Percentiles rank a stretch among this genome's conserved stretches.
Evolutionary conservation across 352 stramenopile species (phyloP).

Genomic region (Globisporangium uncinulatum): DNA sequence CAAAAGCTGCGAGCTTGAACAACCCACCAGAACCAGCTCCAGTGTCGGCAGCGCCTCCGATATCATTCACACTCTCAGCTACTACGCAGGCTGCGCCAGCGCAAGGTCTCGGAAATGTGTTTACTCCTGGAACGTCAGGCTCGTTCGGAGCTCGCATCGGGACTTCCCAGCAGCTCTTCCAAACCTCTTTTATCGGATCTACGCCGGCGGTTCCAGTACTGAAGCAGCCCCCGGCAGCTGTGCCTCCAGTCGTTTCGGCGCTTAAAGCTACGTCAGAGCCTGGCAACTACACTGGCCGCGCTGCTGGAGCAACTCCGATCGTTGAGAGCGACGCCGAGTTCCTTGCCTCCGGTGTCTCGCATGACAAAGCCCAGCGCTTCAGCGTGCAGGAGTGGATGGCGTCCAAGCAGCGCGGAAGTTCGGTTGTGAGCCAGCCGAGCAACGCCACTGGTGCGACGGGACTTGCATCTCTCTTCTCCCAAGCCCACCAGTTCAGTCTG

Average conservation of each 20-base stretch:
- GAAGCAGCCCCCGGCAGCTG: background rate
- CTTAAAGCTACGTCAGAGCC: background rate
- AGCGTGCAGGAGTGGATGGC: conserved; percentile 78
- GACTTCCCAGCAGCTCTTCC: conserved; percentile 1
- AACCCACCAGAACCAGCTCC: conserved; percentile 5
- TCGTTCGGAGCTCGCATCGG: background rate
- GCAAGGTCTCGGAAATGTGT: background rate
- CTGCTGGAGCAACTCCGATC: conserved; percentile 8
- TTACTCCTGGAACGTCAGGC: background rate
- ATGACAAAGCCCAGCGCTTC: conserved; percentile 54
- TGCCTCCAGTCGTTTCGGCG: background rate
- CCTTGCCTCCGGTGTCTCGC: conserved; percentile 51
- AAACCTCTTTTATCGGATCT: background rate
- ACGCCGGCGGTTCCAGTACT: background rate
- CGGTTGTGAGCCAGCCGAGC: conserved; percentile 21
- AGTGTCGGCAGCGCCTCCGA: background rate
- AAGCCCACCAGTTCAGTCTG: background rate
- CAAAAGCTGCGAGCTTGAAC: conserved; percentile 2
- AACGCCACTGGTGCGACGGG: conserved; percentile 8
- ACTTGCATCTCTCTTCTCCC: background rate
- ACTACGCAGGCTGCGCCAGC: conserved; percentile 3
- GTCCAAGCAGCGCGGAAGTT: conserved; percentile 36
- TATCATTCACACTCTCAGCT: background rate
- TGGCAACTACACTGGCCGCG: background rate
- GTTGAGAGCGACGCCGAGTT: conserved; percentile 45